A percentile compares a stretch with the other conserved stretches of the same genome.
Conservation (phyloP, 2,329 filamentous ascomycete species). For the Coniochaeta sp. region DNA sequence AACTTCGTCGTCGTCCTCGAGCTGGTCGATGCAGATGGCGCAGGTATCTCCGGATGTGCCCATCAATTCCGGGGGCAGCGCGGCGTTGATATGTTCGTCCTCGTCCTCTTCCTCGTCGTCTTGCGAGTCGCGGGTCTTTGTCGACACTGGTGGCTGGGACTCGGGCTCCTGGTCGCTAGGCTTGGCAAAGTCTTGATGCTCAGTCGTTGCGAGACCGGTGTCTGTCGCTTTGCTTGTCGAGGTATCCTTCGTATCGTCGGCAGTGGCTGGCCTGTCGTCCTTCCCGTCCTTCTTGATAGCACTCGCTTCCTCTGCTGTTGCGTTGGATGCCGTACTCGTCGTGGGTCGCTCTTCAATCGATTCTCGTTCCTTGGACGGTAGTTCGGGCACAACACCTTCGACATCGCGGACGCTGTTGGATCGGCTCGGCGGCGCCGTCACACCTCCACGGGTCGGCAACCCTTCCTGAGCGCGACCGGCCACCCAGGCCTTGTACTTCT, state of each 20-base stretch:
- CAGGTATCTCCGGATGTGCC: conserved; percentile 84
- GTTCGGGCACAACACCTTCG: conserved; percentile 44
- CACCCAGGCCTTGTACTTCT: conserved; percentile 95
- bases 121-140: conserved; percentile 20
- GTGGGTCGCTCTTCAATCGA: conserved; percentile 34
- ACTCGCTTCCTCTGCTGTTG: conserved; percentile 21
- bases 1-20: conserved; percentile 94
- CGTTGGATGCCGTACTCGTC: conserved; percentile 17
- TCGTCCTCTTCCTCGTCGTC: conserved; percentile 58
- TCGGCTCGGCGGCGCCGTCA: conserved; percentile 66
- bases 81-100: conserved; percentile 76
- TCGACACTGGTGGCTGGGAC: conserved; percentile 10
- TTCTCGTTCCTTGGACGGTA: conserved; percentile 36
- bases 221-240: neutral
- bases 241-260: conserved; percentile 10
- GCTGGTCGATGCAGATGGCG: conserved; percentile 88
- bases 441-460: conserved; percentile 75
- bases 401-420: conserved; percentile 66
- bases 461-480: conserved; percentile 76
- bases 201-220: conserved; percentile 3
- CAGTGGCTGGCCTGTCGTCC: conserved; percentile 7
- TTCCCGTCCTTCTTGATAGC: too few relatives aligned
- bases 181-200: conserved; percentile 8
- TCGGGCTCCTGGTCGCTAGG: conserved; percentile 10
- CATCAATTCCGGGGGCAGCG: conserved; percentile 73